phyloP scores from a whole-genome alignment of 2,329 filamentous ascomycete species.

The Alternaria dauci region DNA sequence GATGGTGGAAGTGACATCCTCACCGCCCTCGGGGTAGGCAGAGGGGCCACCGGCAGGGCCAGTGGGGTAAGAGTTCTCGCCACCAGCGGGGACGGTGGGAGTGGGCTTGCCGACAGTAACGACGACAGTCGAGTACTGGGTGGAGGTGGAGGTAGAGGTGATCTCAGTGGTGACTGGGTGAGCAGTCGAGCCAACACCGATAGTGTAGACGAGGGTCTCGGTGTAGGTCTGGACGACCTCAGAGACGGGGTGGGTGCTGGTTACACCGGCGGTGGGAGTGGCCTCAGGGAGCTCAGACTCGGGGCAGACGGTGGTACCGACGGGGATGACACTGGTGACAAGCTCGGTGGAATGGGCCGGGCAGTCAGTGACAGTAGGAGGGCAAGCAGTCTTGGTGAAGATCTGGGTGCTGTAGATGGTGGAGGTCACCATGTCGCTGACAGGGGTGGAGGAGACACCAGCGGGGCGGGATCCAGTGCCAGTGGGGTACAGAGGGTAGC shows the following conservation, averaged over 20 bases:
- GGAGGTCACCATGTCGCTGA: slow-evolving; percentile 50
- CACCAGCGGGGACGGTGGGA: neutral
- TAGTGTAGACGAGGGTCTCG: slow-evolving; percentile 55
- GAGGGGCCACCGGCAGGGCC: slow-evolving; percentile 17
- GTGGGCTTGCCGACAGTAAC: slow-evolving; percentile 28
- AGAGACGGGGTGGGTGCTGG: slow-evolving; percentile 33
- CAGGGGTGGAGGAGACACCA: slow-evolving; percentile 41
- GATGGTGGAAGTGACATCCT: slow-evolving; percentile 49
- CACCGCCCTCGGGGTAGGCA: slow-evolving; percentile 12
- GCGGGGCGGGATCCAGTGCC: slow-evolving; percentile 45
- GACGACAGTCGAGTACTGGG: slow-evolving; percentile 45
- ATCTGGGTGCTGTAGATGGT: slow-evolving; percentile 56
- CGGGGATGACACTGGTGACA: slow-evolving; percentile 52
- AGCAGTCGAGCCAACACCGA: slow-evolving; percentile 52
- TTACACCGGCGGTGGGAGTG: slow-evolving; percentile 22
- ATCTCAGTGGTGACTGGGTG: slow-evolving; percentile 56
- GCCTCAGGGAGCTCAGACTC: slow-evolving; percentile 27
- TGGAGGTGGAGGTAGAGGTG: slow-evolving; percentile 42
- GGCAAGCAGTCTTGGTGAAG: slow-evolving; percentile 41
- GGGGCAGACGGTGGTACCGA: slow-evolving; percentile 57
- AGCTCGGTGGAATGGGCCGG: slow-evolving; percentile 40
- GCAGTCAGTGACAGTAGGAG: slow-evolving; percentile 17
- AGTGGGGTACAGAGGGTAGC: slow-evolving; percentile 31
- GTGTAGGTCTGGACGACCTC: slow-evolving; percentile 49
- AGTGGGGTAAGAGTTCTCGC: slow-evolving; percentile 5